Conservation (phyloP, 1,139 yeast genomes). For the Suhomyces wounanorum region DNA sequence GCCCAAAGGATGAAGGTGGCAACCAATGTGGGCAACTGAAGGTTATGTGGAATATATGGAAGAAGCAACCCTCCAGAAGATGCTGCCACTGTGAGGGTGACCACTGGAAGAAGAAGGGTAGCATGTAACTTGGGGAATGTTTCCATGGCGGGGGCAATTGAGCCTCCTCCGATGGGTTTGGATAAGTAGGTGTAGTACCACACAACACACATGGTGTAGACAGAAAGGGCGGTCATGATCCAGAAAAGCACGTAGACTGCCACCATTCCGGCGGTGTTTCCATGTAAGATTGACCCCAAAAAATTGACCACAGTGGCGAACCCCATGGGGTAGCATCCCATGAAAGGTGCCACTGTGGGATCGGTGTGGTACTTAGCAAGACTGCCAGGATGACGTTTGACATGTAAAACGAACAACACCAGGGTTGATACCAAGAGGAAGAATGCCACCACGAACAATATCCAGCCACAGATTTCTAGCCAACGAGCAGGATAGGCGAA, state of each 20-base stretch:
- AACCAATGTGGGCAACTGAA: slow-evolving; percentile 54
- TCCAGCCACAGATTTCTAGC: slow-evolving; percentile 58
- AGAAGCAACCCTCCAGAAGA: slow-evolving; percentile 63
- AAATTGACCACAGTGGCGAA: slow-evolving; percentile 63
- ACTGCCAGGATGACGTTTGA: slow-evolving; percentile 37
- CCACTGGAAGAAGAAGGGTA: slow-evolving; percentile 65
- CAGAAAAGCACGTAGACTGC: slow-evolving; percentile 68
- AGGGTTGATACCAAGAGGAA: slow-evolving; percentile 47
- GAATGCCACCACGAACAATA: slow-evolving; percentile 57
- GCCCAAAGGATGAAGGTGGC: slow-evolving; percentile 65
- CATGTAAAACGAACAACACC: slow-evolving; percentile 38
- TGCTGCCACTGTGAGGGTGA: slow-evolving; percentile 72
- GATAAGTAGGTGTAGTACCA: slow-evolving; percentile 44
- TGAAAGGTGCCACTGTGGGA: slow-evolving; percentile 54
- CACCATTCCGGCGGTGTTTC: slow-evolving; percentile 33
- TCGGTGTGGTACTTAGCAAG: slow-evolving; percentile 41
- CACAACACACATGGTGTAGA: slow-evolving; percentile 61
- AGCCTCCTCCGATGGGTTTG: slow-evolving; percentile 15
- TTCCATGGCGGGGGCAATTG: slow-evolving; percentile 16
- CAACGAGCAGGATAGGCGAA: slow-evolving; percentile 68
- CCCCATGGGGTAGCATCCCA: slow-evolving; percentile 85
- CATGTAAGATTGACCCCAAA: slow-evolving; percentile 40
- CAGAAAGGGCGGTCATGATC: slow-evolving; percentile 54
- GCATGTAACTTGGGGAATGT: slow-evolving; percentile 37
- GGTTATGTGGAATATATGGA: slow-evolving; percentile 41